phyloP scores from a whole-genome alignment of 352 stramenopile species.

The Pythium dissimile region DNA sequence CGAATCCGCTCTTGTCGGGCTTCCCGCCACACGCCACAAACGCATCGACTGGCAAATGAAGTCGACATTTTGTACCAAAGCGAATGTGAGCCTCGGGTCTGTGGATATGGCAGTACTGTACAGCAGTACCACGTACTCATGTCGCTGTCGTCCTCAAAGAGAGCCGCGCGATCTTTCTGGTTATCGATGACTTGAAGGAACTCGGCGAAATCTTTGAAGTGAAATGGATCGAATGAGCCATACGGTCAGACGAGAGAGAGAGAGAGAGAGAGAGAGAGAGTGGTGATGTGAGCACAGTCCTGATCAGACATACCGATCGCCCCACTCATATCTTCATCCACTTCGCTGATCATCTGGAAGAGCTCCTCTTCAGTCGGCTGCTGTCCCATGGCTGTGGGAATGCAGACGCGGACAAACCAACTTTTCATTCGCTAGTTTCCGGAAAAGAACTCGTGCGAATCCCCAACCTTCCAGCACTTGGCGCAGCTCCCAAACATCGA shows the following conservation, averaged over 20 bases:
- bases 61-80: no score
- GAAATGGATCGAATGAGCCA: not conserved
- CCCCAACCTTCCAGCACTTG: conserved; percentile 91
- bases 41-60: no score
- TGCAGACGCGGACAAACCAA: no score
- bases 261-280: no score
- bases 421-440: no score
- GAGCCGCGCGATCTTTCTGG: conserved; percentile 94
- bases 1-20: conserved; percentile 90
- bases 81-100: no score
- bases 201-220: conserved; percentile 92
- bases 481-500: conserved; percentile 93
- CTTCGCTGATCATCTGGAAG: conserved; percentile 95
- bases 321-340: conserved; percentile 92
- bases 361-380: conserved; percentile 98
- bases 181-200: conserved; percentile 98
- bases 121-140: conserved; percentile 81
- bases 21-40: conserved; percentile 96
- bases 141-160: conserved; percentile 96
- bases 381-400: conserved; percentile 95
- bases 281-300: no score
- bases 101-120: no score
- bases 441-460: not conserved
- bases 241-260: not conserved
- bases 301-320: conserved; percentile 71